Base-by-base conservation (phyloP, 2,329 filamentous ascomycete genomes). In the Ascochyta rabiei region DNA sequence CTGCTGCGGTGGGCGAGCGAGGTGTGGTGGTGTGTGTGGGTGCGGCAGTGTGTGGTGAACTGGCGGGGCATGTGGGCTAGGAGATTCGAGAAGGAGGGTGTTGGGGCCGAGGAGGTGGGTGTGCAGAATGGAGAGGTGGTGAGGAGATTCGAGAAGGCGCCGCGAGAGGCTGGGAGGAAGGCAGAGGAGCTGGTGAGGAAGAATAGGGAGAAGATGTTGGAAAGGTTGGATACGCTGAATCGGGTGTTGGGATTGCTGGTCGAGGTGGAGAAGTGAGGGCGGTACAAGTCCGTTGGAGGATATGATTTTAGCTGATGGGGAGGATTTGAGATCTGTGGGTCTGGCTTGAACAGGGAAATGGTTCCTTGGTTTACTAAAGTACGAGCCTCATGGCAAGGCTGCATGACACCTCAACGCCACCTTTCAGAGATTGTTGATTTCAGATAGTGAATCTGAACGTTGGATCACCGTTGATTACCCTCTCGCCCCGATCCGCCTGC, bases 21-120 rank as follows among this genome's bases (percentile, higher is more conserved):
- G 19, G 62, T 66, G 56, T 71, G 68, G 66, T 63, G 66, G 63
- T 37, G 18, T 15, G 35, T 68, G 9, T 72, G 69, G 69, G 43
- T 55, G 9, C 41, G 67, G 18, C 67, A 72, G 60, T 48, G 38
- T 4, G 28, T 40, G 16, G 57, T 61, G 2, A 69, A 68, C n/a
- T 67, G 57, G 26, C 31, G 61, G 4, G 65, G 65, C 1, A 67
- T 66, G 62, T 70, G 65, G 64, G 64, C 44, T 47, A 61, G 46
- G 44, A 56, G 50, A 43, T 63, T 66, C 4, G 60, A 63, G 43
- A 68, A 64, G 35, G 65, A 67, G 42, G 60, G 61, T 42, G 48
- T 19, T 18, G 53, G 48, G 46, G 49, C 21, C 41, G 35, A 19
- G 51, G 35, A 24, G 28, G 28, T 24, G 45, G 19, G 9, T 16